phyloP scores from a whole-genome alignment of 2,329 filamentous ascomycete genomes.

The Cladosporium sp. region DNA sequence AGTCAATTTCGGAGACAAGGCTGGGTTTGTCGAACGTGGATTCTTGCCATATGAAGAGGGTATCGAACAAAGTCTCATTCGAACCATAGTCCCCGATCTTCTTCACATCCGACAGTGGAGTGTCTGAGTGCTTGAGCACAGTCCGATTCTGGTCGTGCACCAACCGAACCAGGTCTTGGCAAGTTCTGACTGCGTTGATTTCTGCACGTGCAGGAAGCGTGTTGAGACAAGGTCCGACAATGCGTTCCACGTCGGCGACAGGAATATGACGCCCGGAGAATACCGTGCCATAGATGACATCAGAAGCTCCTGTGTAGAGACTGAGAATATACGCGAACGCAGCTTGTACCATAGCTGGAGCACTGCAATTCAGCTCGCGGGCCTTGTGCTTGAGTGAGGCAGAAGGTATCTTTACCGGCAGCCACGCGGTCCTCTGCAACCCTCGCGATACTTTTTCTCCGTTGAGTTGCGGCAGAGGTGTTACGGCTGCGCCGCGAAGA shows the following conservation, averaged over 20 bases:
- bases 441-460: slow-evolving; percentile 23
- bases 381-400: background rate
- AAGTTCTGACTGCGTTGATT: slow-evolving; percentile 35
- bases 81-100: slow-evolving; percentile 51
- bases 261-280: slow-evolving; percentile 76
- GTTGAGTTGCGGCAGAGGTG: slow-evolving; percentile 54
- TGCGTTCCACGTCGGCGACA: slow-evolving; percentile 60
- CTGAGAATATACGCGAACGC: slow-evolving; percentile 61
- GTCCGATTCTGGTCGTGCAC: slow-evolving; percentile 61
- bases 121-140: slow-evolving; percentile 55
- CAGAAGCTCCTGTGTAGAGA: slow-evolving; percentile 55
- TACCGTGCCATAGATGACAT: slow-evolving; percentile 71
- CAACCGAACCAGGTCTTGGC: slow-evolving; percentile 55
- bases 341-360: slow-evolving; percentile 71
- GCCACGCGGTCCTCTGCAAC: slow-evolving; percentile 21
- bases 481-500: slow-evolving; percentile 52
- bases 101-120: slow-evolving; percentile 66
- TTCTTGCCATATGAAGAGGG: slow-evolving; percentile 80
- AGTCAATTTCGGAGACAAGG: slow-evolving; percentile 50
- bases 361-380: slow-evolving; percentile 42
- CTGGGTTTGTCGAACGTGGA: slow-evolving; percentile 42
- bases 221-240: slow-evolving; percentile 74
- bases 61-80: slow-evolving; percentile 61
- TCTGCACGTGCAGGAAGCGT: slow-evolving; percentile 68
- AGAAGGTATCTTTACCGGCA: slow-evolving; percentile 9